Percentiles rank a stretch among this genome's conserved stretches.
Conservation (phyloP, 148 eudicot species). For the Rhododendron henanense region DNA sequence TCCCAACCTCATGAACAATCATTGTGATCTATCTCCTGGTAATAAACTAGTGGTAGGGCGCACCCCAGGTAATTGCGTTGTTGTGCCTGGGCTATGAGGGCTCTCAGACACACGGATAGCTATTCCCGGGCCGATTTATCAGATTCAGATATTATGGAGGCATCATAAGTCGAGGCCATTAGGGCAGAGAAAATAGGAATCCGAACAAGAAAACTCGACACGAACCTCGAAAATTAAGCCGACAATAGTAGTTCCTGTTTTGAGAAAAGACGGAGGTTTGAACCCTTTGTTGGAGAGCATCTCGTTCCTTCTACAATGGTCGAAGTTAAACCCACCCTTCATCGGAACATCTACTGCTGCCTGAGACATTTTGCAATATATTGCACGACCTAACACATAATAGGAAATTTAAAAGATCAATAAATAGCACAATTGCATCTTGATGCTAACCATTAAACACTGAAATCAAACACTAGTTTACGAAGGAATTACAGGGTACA, state of each 20-base stretch:
- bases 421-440: neutral
- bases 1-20: neutral
- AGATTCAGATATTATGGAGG: too few relatives aligned
- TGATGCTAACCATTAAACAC: neutral
- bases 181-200: neutral
- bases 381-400: neutral
- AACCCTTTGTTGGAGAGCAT: conserved; percentile 61
- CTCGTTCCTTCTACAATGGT: conserved; percentile 63
- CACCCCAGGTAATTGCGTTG: too few relatives aligned
- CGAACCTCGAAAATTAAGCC: conserved; percentile 69
- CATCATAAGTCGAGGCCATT: too few relatives aligned
- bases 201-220: neutral
- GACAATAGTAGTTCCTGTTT: conserved; percentile 81
- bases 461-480: neutral
- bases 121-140: too few relatives aligned
- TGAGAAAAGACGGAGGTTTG: conserved; percentile 41
- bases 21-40: neutral
- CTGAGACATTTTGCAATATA: conserved; percentile 35
- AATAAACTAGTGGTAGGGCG: too few relatives aligned
- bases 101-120: too few relatives aligned
- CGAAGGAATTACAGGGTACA: too few relatives aligned
- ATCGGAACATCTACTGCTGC: conserved; percentile 40
- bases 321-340: conserved; percentile 71
- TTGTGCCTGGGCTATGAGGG: too few relatives aligned
- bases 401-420: neutral